These are phyloP conservation scores for Stagonosporopsis rhizophila DNA, from an alignment of 2,329 filamentous ascomycete species.

Conservation along the genomic window DNA sequence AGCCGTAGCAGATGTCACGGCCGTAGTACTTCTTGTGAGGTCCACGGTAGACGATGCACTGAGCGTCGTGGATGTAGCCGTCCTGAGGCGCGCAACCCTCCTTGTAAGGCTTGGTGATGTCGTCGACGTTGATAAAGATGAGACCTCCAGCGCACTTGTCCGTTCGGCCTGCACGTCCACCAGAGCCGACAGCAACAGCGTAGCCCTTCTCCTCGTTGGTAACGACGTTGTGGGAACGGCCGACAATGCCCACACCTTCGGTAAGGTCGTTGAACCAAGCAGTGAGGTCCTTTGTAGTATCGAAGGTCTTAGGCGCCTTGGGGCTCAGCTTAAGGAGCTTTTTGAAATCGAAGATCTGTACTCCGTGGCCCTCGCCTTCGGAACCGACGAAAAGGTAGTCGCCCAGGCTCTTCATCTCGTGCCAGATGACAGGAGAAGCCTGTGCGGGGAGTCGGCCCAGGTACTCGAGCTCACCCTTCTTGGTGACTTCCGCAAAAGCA, in stretches of 20 bases:
- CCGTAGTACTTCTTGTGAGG: conserved; percentile 59
- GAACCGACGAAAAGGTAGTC: conserved; percentile 53
- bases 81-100: conserved; percentile 63
- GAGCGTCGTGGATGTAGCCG: conserved; percentile 67
- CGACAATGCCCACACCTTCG: conserved; percentile 28
- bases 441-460: conserved; percentile 61
- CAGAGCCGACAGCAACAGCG: conserved; percentile 44
- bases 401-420: conserved; percentile 58
- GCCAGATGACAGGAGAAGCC: conserved; percentile 57
- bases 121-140: conserved; percentile 65
- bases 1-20: conserved; percentile 64
- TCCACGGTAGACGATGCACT: conserved; percentile 64
- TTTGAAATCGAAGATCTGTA: conserved; percentile 68
- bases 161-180: conserved; percentile 39
- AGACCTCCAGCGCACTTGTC: conserved; percentile 59
- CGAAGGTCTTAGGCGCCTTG: conserved; percentile 42
- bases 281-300: conserved; percentile 37
- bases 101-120: conserved; percentile 54
- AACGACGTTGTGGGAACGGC: conserved; percentile 48
- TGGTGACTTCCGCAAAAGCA: conserved; percentile 60
- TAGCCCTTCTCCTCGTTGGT: conserved; percentile 46
- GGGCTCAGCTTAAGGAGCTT: conserved; percentile 47
- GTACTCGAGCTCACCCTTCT: conserved; percentile 59
- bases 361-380: conserved; percentile 55
- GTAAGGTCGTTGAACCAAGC: conserved; percentile 38